Base-by-base conservation (phyloP, 768 basidiomycete species). In the Tricholoma matsutake region DNA sequence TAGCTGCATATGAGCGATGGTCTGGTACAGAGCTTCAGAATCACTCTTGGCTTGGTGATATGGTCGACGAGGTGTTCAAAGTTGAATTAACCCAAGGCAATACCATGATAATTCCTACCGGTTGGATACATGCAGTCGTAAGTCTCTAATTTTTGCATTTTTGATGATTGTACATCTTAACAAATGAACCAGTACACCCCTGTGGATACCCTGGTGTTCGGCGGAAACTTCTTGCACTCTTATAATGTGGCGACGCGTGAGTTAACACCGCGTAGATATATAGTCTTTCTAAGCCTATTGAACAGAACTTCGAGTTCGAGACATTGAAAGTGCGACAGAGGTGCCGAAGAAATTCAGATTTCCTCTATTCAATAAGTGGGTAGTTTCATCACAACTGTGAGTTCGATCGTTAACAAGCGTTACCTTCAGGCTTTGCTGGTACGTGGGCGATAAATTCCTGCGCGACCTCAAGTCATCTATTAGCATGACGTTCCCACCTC, bases 81-180 rank as follows among this genome's bases (percentile, higher is more conserved):
- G 88, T 96, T 9, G 87, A 89, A 63, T 74, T 96, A 59, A 75
- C 78, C 20, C 78, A 82, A 25, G 93, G 92, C 7, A 92, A 94
- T 65, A 95, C 92, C 4, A 91, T 95, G 89, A 92, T 96, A 53
- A 96, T 97, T 57, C 94, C 96, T 1, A 88, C 94, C 1, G 96
- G 96, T 0, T 99, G 96, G 91, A 98, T 98, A 61, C 96, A 99
- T 71, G 94, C 94, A 10, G 96, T 99, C 41, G 95, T 96, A 71
- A 72, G 90, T 76, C 53, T 34, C 9, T 31, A 35, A 45, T 34
- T 56, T 56, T 11, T 34, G 45, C 6, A 14, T 56, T 20, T 5
- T n/a, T 13, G 22, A 28, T 22, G 13, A 39, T 32, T 18, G 57
- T 45, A 58, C 5, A 56, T n/a, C 60, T 57, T 63, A 51, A 64